Percentiles rank a stretch among this genome's conserved stretches.
Conservation (phyloP, 345 rosid species). For the Laguncularia racemosa region DNA sequence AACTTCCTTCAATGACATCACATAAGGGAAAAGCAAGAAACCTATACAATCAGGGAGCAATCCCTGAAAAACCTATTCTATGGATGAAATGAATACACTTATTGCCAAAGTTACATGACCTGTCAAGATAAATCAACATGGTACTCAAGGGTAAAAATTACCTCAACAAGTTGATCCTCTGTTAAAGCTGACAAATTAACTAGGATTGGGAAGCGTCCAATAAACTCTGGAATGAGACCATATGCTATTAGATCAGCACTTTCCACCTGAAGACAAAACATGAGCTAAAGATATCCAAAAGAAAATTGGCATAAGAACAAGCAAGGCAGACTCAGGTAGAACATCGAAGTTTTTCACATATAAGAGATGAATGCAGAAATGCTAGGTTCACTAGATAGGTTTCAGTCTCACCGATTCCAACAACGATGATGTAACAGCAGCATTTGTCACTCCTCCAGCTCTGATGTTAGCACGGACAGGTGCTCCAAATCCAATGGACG, state of each 20-base stretch:
- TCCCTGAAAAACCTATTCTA: too few relatives aligned
- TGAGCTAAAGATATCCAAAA: background rate
- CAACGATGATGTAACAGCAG: conserved; percentile 75
- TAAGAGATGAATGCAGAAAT: background rate
- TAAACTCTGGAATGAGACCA: conserved; percentile 97
- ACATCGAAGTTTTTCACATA: background rate
- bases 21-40: too few relatives aligned
- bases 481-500: conserved; percentile 98
- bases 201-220: conserved; percentile 89
- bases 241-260: conserved; percentile 88
- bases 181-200: conserved; percentile 88
- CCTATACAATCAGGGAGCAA: too few relatives aligned
- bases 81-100: too few relatives aligned
- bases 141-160: conserved; percentile 11
- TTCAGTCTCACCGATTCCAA: conserved; percentile 64
- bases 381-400: background rate
- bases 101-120: too few relatives aligned
- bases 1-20: too few relatives aligned
- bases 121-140: background rate
- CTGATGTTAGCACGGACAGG: conserved; percentile 97
- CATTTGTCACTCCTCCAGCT: conserved; percentile 53
- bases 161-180: conserved; percentile 88
- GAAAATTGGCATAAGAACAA: background rate
- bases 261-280: conserved; percentile 57
- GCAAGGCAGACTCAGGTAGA: background rate